phyloP scores from a whole-genome alignment of 495 filamentous ascomycete genomes.

The Penicillium tannophilum region DNA sequence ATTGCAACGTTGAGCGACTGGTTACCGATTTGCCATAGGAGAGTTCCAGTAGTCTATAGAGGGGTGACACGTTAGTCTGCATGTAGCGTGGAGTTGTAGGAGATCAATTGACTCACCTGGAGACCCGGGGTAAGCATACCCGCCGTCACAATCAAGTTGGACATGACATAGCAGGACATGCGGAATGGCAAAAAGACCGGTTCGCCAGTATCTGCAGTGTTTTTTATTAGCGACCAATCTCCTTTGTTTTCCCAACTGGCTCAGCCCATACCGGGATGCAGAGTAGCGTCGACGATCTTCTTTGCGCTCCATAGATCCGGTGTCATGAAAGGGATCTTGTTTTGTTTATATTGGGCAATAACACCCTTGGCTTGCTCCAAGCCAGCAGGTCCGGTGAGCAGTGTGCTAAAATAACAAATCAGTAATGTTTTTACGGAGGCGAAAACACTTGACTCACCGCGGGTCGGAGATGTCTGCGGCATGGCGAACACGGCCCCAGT shows the following conservation, averaged over 20 bases:
- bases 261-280: conserved; percentile 75
- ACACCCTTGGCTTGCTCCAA: conserved; percentile 82
- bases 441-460: conserved; percentile 61
- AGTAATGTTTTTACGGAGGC: not conserved
- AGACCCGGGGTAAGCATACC: conserved; percentile 91
- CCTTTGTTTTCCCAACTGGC: not conserved
- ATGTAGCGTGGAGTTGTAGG: not conserved
- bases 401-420: conserved; percentile 60
- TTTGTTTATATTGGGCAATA: conserved; percentile 79
- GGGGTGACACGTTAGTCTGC: not conserved
- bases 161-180: conserved; percentile 94
- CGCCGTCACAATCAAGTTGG: conserved; percentile 93
- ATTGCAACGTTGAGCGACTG: conserved; percentile 98
- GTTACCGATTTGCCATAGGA: conserved; percentile 95
- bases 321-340: conserved; percentile 74
- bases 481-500: conserved; percentile 93
- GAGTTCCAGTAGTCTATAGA: conserved; percentile 74
- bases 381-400: conserved; percentile 71
- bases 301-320: conserved; percentile 93
- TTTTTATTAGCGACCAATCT: conserved; percentile 13
- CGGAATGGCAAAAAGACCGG: conserved; percentile 93
- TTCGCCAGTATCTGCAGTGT: conserved; percentile 73
- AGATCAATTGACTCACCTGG: conserved; percentile 19
- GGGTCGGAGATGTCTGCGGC: conserved; percentile 90
- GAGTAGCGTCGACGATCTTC: conserved; percentile 92